Base-by-base conservation (phyloP, 1,284 basidiomycete genomes). In the Meira miltonrushii region DNA sequence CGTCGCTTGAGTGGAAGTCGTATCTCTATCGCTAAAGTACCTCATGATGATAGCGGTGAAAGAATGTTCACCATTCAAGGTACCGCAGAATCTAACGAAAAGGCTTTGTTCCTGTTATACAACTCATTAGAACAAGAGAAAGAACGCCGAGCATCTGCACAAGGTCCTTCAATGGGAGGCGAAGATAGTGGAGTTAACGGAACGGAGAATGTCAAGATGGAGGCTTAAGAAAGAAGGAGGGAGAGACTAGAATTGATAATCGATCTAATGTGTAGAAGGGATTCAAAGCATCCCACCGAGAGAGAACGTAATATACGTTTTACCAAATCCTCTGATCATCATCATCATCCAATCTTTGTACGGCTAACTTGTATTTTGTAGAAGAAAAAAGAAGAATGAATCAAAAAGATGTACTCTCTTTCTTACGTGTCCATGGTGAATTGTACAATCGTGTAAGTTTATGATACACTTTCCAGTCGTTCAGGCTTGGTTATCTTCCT, bases 51-150 rank as follows among this genome's bases (percentile, higher is more conserved):
- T 76, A 92, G 92, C 54, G 94, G 94, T 70, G 94, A 98, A 82
- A 85, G 94, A 71, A 96, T 98, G 93, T 98, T 98, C 82, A 96
- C 95, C 61, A 97, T 98, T 78, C 85, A 96, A 62, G 94, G 94
- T 60, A 93, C 92, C 5, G 88, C 92, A 54, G 93, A 96, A 81
- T 65, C 67, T 39, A 70, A 68, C 60, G 68, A 72, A 50, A 69
- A 68, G 62, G 94, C 94, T 1, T 82, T 98, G 57, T 97, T 94
- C 84, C 82, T 98, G 66, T 84, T 98, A 62, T 98, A 98, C 83
- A 94, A 95, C 77, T n/a, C 19, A 21, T 61, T 74, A 46, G 72
- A 74, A 64, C 66, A 61, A 39, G 72, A 74, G 49, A 74, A 74
- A 69, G 70, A 74, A 59, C 65, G 72, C 39, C 58, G 72, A 46